phyloP scores from a whole-genome alignment of 495 filamentous ascomycete genomes.

The Cercophora newfieldiana region DNA sequence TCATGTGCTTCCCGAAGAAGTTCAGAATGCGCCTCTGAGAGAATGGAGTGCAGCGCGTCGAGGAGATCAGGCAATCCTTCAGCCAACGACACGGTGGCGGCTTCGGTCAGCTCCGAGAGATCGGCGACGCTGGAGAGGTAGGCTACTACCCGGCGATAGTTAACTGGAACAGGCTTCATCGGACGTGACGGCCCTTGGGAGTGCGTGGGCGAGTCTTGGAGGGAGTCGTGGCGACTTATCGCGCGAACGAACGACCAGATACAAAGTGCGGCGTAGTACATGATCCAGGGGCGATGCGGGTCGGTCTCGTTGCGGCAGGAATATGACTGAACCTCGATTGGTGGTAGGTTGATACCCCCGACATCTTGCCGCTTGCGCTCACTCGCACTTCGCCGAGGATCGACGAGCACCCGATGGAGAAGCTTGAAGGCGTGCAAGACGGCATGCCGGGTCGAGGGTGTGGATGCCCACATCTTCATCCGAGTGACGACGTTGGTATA shows the following conservation, averaged over 20 bases:
- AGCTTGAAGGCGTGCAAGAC: slow-evolving; percentile 90
- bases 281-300: slow-evolving; percentile 91
- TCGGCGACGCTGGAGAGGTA: slow-evolving; percentile 46
- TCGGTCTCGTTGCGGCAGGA: slow-evolving; percentile 83
- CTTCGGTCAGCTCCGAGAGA: slow-evolving; percentile 39
- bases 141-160: slow-evolving; percentile 36
- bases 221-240: slow-evolving; percentile 58
- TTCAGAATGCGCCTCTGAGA: slow-evolving; percentile 46
- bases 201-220: slow-evolving; percentile 24
- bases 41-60: slow-evolving; percentile 41
- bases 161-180: slow-evolving; percentile 29
- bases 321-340: slow-evolving; percentile 52
- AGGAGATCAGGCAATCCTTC: slow-evolving; percentile 47
- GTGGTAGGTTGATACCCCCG: slow-evolving; percentile 30
- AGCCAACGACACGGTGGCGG: slow-evolving; percentile 31
- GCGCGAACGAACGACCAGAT: slow-evolving; percentile 94
- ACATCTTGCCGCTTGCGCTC: slow-evolving; percentile 32
- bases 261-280: slow-evolving; percentile 88
- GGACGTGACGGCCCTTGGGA: slow-evolving; percentile 17
- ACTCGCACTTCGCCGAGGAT: slow-evolving; percentile 41
- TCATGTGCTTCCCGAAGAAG: slow-evolving; percentile 45
- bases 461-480: slow-evolving; percentile 84
- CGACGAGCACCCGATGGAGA: slow-evolving; percentile 72
- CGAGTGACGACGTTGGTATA: slow-evolving; percentile 73
- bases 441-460: slow-evolving; percentile 81